Conservation (phyloP, 108 stramenopile species). For the Skeletonema potamos region DNA sequence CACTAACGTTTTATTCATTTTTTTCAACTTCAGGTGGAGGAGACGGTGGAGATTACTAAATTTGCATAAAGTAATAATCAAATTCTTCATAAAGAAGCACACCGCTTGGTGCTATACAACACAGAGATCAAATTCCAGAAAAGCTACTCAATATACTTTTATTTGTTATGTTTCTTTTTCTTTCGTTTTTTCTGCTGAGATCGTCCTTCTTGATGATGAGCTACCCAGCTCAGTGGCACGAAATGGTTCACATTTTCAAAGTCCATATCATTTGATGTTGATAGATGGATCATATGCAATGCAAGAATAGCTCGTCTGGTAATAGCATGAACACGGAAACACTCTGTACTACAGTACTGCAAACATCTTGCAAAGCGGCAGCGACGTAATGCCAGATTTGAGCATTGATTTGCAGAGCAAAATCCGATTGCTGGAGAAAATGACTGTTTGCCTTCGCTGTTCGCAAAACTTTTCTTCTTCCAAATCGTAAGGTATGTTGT, state of each 20-base stretch:
- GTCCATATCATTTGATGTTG: neutral
- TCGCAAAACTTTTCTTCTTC: constrained; percentile 7
- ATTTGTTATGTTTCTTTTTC: constrained; percentile 2
- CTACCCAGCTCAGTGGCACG: neutral
- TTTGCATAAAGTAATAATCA: constrained; percentile 2
- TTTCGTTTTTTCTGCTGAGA: neutral
- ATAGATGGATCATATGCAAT: constrained; percentile 25
- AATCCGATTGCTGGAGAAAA: constrained; percentile 25
- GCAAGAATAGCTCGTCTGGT: constrained; percentile 23
- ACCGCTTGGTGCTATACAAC: neutral
- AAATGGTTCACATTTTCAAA: constrained; percentile 25
- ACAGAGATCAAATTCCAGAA: neutral
- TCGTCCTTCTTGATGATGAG: neutral
- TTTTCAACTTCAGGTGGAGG: constrained; percentile 31
- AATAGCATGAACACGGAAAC: constrained; percentile 11
- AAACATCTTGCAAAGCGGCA: constrained; percentile 38
- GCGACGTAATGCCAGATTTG: constrained; percentile 17
- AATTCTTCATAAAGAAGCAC: neutral
- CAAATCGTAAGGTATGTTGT: constrained; percentile 46
- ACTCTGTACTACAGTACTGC: constrained; percentile 34
- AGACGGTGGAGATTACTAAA: constrained; percentile 81
- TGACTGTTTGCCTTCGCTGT: neutral
- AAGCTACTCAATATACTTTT: neutral
- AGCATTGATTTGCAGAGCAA: constrained; percentile 24
- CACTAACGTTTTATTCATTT: neutral